Percentiles rank a stretch among this genome's conserved stretches.
These are phyloP conservation scores for Picochlorum sp. DNA, from an alignment of 139 green algal genomes.

Conservation along the genomic window DNA sequence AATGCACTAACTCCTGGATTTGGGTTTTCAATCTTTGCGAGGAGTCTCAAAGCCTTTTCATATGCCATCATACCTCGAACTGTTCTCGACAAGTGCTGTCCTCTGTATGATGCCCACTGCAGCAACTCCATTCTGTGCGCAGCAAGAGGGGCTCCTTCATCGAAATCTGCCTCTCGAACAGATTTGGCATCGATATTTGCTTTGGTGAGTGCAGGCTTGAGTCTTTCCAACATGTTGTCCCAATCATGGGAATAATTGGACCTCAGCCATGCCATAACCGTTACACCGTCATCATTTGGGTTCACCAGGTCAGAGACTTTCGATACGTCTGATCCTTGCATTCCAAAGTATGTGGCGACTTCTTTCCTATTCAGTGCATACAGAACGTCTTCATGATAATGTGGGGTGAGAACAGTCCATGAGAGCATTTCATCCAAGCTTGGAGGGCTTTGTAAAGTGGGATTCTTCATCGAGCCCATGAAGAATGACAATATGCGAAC, in stretches of 20 bases:
- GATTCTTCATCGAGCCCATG: conserved; percentile 52
- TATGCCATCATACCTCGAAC: conserved; percentile 73
- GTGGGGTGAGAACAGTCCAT: conserved; percentile 60
- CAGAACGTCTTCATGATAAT: conserved; percentile 66
- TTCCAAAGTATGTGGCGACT: conserved; percentile 20
- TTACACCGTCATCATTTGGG: conserved; percentile 33
- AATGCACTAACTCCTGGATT: conserved; percentile 30
- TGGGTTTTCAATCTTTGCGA: conserved; percentile 38
- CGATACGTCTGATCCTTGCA: conserved; percentile 7
- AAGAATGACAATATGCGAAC: conserved; percentile 68
- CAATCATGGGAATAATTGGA: conserved; percentile 26
- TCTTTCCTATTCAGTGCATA: conserved; percentile 42
- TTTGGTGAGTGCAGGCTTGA: conserved; percentile 17
- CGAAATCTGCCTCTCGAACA: conserved; percentile 46
- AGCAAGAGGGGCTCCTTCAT: conserved; percentile 27
- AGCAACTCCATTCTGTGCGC: conserved; percentile 51
- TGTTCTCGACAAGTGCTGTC: conserved; percentile 74
- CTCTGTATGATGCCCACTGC: conserved; percentile 74
- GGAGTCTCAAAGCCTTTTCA: conserved; percentile 48
- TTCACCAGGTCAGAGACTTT: conserved; percentile 25
- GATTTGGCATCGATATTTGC: background rate
- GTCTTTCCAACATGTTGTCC: conserved; percentile 30
- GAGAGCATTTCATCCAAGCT: conserved; percentile 52
- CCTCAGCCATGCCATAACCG: conserved; percentile 26
- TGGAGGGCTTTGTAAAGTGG: conserved; percentile 41